Evolutionary conservation across 352 stramenopile species (phyloP).

Genomic region (Blastocystis sp.): DNA sequence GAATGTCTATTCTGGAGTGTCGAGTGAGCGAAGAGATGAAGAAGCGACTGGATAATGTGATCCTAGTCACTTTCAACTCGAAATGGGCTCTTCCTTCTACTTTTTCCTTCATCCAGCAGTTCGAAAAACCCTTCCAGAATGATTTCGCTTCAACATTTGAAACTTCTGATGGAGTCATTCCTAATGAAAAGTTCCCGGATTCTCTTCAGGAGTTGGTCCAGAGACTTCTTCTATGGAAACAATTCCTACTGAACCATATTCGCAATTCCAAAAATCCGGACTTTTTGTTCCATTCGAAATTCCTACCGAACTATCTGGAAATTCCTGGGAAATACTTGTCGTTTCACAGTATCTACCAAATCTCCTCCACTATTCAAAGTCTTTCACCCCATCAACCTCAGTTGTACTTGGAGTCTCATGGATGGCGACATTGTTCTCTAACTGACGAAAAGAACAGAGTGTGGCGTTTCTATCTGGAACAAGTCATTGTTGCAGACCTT

Average conservation of each 20-base stretch:
- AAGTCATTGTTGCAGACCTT: not conserved
- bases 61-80: not conserved
- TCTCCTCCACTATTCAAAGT: not conserved
- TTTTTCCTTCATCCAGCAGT: not conserved
- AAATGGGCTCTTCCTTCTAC: not conserved
- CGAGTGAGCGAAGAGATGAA: not conserved
- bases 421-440: not conserved
- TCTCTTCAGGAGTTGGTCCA: slow-evolving; percentile 3
- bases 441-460: not conserved
- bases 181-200: not conserved
- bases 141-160: not conserved
- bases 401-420: not conserved
- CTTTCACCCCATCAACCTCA: not conserved
- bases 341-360: not conserved
- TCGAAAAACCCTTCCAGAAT: not conserved
- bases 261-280: not conserved
- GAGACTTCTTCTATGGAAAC: slow-evolving; percentile 15
- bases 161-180: not conserved
- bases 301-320: not conserved
- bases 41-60: not conserved
- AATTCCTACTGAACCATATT: not conserved
- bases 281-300: not conserved
- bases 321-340: not conserved
- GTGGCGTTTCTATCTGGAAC: slow-evolving; percentile 11
- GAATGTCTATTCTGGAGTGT: not conserved